Evolutionary conservation across 805 yeast species (phyloP), one percentile per base, ranked within the genome.

Genomic region (Wickerhamiella nectarea): DNA sequence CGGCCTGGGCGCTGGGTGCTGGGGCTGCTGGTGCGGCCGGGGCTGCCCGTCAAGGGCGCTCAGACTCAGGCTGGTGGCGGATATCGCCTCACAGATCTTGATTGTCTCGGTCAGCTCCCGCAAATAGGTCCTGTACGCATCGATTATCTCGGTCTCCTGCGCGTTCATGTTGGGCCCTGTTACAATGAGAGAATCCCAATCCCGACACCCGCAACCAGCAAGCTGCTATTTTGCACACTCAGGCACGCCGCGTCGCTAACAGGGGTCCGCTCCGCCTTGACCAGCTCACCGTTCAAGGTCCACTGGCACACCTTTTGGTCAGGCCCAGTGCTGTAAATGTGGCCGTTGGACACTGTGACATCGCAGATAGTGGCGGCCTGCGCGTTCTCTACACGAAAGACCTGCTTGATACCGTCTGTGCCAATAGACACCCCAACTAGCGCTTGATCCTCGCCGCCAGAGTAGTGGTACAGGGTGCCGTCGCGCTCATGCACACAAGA

Each of bases 361-460:
- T 82, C 73, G 0, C 96, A 85, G 29, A 89, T 76, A 0, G 96
- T 82, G 0, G 95, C 80, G 0, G 95, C 74, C 2, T 94, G 95
- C 0, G 94, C 95, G 21, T 63, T 59, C 8, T 64, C 65, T 0
- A 64, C 55, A 0, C 50, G 47, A 22, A 72, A 55, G 3, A 57
- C 41, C 1, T 52, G 50, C 5, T 37, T 38, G 4, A 52, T 43
- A 2, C 24, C 24, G 24, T 43, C 38, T 1, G 44, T 47, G 7
- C 58, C 52, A 8, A 64, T 40, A 1, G 60, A 46, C 25, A 80
- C 50, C 1, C 72, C 56, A 1, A 66, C 70, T 3, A 81, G 55
- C 0, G 85, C 80, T 60, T 89, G 87, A 55, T 91, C 98, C 57
- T 91, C 98, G 44, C 98, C 97, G 25, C 95, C 96, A 1, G 95